Evolutionary conservation across 305 asterid genomes (phyloP).

Genomic region (Petunia hybrid): DNA sequence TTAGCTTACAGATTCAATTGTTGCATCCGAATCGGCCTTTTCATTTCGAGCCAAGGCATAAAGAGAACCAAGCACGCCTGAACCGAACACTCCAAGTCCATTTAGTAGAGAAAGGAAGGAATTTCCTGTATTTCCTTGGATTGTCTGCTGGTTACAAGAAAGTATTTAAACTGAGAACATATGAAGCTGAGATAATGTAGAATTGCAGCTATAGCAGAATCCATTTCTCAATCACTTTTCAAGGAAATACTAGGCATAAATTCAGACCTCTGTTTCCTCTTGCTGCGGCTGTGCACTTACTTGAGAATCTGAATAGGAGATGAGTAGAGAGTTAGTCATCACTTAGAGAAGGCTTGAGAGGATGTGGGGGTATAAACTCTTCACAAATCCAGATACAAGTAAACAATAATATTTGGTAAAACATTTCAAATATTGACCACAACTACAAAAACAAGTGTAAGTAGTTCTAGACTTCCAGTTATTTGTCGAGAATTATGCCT

Average conservation of each 20-base stretch:
- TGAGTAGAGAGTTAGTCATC: constrained; percentile 27
- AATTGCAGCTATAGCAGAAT: constrained; percentile 29
- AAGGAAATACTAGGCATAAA: constrained; percentile 41
- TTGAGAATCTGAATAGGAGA: constrained; percentile 54
- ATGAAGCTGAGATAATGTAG: constrained; percentile 35
- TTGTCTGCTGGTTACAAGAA: constrained; percentile 51
- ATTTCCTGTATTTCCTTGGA: constrained; percentile 47
- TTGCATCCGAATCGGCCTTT: constrained; percentile 62
- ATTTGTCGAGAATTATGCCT: neutral
- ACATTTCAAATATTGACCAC: constrained; percentile 21
- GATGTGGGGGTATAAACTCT: neutral
- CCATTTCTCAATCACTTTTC: constrained; percentile 34
- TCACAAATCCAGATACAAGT: neutral
- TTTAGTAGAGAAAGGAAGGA: constrained; percentile 63
- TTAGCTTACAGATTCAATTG: constrained; percentile 77
- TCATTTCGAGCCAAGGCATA: constrained; percentile 70
- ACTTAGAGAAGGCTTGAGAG: constrained; percentile 26
- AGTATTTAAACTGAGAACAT: constrained; percentile 40
- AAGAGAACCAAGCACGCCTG: constrained; percentile 83
- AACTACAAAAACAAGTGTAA: constrained; percentile 21
- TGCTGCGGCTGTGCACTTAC: constrained; percentile 43
- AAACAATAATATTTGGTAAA: neutral
- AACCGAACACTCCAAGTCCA: constrained; percentile 66
- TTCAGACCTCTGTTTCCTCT: constrained; percentile 60
- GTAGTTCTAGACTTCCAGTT: neutral